Evolutionary conservation across 2,329 filamentous ascomycete genomes (phyloP).

Genomic region (Dothideomycetes sp.): DNA sequence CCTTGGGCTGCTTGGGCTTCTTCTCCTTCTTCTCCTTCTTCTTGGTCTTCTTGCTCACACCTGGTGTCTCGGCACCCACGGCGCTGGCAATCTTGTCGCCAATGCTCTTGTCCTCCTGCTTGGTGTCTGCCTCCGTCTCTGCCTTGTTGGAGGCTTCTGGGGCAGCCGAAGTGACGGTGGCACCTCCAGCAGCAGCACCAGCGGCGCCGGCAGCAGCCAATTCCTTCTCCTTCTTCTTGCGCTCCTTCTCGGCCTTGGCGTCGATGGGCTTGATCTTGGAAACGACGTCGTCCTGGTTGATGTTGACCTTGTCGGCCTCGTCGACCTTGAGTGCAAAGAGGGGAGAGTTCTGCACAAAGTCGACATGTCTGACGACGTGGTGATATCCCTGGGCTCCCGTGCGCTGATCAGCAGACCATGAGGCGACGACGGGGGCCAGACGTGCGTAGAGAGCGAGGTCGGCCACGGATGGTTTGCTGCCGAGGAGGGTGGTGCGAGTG

Average conservation of each 20-base stretch:
- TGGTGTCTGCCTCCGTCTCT: conserved; percentile 29
- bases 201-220: conserved; percentile 42
- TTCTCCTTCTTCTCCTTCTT: conserved; percentile 90
- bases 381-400: conserved; percentile 84
- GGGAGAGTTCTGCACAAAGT: conserved; percentile 87
- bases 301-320: conserved; percentile 62
- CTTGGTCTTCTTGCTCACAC: conserved; percentile 47
- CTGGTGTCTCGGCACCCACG: conserved; percentile 29
- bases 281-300: conserved; percentile 70
- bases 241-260: conserved; percentile 91
- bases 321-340: conserved; percentile 58
- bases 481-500: conserved; percentile 78
- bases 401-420: conserved; percentile 75
- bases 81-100: conserved; percentile 39
- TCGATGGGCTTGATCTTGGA: conserved; percentile 85
- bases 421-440: conserved; percentile 63
- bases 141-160: conserved; percentile 38
- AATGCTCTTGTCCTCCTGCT: conserved; percentile 40
- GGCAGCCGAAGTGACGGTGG: conserved; percentile 30
- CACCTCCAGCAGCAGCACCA: conserved; percentile 37
- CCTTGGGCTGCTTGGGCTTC: conserved; percentile 58
- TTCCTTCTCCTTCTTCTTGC: conserved; percentile 91
- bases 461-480: conserved; percentile 77
- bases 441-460: conserved; percentile 75
- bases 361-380: conserved; percentile 80